phyloP scores from a whole-genome alignment of 352 stramenopile species.

The Phytophthora cactorum region DNA sequence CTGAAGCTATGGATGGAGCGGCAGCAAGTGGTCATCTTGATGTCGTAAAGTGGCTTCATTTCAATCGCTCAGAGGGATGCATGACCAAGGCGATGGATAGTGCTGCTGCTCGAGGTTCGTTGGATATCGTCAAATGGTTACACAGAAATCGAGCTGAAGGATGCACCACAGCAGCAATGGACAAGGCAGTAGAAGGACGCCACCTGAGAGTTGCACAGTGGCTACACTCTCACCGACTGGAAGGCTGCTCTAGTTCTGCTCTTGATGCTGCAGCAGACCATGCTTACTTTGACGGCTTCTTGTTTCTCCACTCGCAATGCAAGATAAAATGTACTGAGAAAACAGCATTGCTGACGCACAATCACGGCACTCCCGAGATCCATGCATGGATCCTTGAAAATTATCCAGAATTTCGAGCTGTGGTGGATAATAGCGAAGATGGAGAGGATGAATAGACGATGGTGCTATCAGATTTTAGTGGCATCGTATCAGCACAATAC shows the following conservation, averaged over 20 bases:
- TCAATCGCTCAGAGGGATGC: background rate
- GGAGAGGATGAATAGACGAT: background rate
- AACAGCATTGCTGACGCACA: background rate
- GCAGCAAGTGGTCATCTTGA: background rate
- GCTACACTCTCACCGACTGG: background rate
- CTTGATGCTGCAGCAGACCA: background rate
- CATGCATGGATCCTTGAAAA: background rate
- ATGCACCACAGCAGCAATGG: background rate
- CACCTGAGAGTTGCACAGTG: background rate
- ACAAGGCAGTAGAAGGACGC: background rate
- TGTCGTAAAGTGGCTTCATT: slow-evolving; percentile 3
- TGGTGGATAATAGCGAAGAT: background rate
- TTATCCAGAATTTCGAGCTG: background rate
- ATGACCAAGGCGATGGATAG: background rate
- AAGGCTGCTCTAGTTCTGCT: background rate
- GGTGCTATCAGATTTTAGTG: too few relatives aligned
- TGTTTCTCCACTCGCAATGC: background rate
- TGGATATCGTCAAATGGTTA: background rate
- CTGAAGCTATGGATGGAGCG: background rate
- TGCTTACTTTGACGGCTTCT: background rate
- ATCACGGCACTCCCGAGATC: background rate
- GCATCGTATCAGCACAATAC: too few relatives aligned
- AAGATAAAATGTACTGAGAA: background rate
- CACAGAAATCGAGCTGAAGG: background rate
- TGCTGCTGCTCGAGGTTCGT: background rate